Conservation (phyloP, 805 yeast genomes). For the Diddensiella caesifluorescens region DNA sequence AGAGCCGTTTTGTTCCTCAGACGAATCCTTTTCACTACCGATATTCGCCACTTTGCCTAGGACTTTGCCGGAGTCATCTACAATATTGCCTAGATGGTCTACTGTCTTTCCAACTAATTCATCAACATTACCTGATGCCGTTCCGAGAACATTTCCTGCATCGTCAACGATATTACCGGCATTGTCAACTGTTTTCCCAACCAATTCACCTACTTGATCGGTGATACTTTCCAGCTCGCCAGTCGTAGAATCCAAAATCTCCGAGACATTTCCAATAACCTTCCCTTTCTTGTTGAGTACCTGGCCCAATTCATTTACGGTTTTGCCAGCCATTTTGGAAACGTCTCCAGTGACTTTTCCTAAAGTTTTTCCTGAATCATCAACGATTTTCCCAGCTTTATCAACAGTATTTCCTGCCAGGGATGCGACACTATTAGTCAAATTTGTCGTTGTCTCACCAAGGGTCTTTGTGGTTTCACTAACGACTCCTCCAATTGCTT, state of each 20-base stretch:
- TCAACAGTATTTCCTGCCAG: constrained; percentile 1
- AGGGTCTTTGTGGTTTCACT: background rate
- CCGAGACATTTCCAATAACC: constrained; percentile 1
- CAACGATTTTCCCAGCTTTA: constrained; percentile 1
- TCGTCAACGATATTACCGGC: background rate
- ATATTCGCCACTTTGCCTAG: background rate
- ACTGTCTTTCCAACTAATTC: background rate
- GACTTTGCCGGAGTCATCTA: background rate
- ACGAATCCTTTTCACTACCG: background rate
- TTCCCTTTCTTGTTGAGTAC: constrained; percentile 1
- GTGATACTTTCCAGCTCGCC: background rate
- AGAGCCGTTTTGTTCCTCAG: background rate
- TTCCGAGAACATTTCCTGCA: background rate
- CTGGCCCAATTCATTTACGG: constrained; percentile 1
- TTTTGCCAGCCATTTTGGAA: constrained; percentile 1
- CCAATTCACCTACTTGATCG: background rate
- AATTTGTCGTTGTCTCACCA: background rate
- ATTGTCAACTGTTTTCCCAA: background rate
- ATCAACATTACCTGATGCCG: background rate
- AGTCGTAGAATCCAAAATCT: background rate
- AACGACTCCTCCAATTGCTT: background rate
- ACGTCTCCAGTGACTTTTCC: background rate
- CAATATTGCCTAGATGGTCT: background rate
- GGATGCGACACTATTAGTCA: background rate
- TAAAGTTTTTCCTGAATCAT: background rate